Base-by-base conservation (phyloP, 2,329 filamentous ascomycete species). In the Salinomyces thailandicus region DNA sequence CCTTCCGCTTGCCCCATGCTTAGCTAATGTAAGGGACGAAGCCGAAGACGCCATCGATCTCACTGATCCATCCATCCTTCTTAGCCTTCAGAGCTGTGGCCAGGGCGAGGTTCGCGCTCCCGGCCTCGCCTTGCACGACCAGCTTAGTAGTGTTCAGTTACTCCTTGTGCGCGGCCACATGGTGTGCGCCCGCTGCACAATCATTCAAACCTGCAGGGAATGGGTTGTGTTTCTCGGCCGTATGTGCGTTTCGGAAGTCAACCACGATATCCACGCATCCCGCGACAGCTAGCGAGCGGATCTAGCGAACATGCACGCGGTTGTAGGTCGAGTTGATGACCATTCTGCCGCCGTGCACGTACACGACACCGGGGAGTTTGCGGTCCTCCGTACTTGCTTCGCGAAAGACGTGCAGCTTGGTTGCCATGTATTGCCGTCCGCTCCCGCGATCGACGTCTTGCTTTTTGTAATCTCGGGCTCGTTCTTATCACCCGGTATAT, bases 241-340 rank as follows among this genome's bases (percentile, higher is more conserved):
- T 47, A 31, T 42, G 55, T 18, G 53, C 53, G 33, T 55, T 57
- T 34, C 54, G 52, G 39, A 51, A 57, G 37, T 58, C 54, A 31
- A 53, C 41, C n/a, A 41, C 42, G 19, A 58, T 48, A 13, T 37
- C 46, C 3, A 55, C 37, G 9, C 50, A 31, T 13, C 50, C 51
- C 20, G 44, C 28, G 5, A 42, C 26, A 3, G 51, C 52, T 5
- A 56, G 41, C 4, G 51, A 51, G 12, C 33, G 49, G 18, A 39
- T 38, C 53, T 51, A 57, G 17, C 47, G 45, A 12, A 42, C 18
- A 28, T 57, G 54, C 6, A 50, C 41, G 19, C 31, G 26, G 36
- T 47, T 47, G 30, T 32, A 24, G 4, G 47, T 50, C 8, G 24
- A 32, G 22, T 42, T 27, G 27, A 39, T 33, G 24, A 43, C 42